These are phyloP conservation scores for Botrytis medusae DNA, from an alignment of 2,329 filamentous ascomycete genomes.

Conservation along the genomic window DNA sequence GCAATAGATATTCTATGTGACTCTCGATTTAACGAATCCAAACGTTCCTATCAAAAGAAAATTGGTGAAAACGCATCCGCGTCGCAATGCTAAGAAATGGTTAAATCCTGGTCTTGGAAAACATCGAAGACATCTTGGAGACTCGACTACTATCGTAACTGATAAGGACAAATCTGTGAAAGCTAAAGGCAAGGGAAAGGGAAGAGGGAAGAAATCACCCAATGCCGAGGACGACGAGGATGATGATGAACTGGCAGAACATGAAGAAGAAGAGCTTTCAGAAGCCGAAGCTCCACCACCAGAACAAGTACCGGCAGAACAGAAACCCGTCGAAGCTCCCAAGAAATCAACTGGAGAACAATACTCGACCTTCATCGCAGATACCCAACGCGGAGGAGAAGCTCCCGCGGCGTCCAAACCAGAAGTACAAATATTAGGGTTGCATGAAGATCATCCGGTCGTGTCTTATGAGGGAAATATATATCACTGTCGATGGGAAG, in stretches of 20 bases:
- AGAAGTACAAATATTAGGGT: conserved; percentile 75
- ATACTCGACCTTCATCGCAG: conserved; percentile 6
- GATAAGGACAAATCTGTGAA: conserved; percentile 8
- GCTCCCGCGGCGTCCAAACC: conserved; percentile 3
- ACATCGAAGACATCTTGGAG: conserved; percentile 14
- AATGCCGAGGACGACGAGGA: conserved; percentile 17
- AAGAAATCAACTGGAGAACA: neutral
- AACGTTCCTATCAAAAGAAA: conserved; percentile 30
- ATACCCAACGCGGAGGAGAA: conserved; percentile 25
- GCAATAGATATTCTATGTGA: conserved; percentile 61
- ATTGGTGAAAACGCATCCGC: conserved; percentile 23
- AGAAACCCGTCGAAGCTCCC: neutral
- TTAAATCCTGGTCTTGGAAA: conserved; percentile 22
- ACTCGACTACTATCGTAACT: conserved; percentile 15
- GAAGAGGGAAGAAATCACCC: conserved; percentile 16
- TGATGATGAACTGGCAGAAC: conserved; percentile 27
- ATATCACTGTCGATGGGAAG: conserved; percentile 78
- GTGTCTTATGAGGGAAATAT: conserved; percentile 77
- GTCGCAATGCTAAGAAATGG: conserved; percentile 30
- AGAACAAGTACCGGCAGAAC: conserved; percentile 26
- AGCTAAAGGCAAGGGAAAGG: conserved; percentile 4
- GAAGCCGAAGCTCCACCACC: conserved; percentile 34
- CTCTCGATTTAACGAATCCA: conserved; percentile 57
- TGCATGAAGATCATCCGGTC: conserved; percentile 74
- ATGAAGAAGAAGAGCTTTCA: conserved; percentile 31